Evolutionary conservation across 306 rosid species (phyloP).

Genomic region (Sicyos baderoa): DNA sequence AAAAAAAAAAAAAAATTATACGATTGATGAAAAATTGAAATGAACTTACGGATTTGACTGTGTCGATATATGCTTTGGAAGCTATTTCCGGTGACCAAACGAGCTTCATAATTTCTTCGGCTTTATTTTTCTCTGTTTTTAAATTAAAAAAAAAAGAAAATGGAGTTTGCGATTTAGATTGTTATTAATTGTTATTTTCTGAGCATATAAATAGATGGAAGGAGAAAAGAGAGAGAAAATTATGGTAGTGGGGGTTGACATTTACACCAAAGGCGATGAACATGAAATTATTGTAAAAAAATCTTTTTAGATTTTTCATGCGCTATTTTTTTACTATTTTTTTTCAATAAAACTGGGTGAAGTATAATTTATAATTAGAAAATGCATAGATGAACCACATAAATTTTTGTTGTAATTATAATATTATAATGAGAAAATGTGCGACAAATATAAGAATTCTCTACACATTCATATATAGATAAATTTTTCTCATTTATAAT

Average conservation of each 20-base stretch:
- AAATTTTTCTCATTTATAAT: too few relatives aligned
- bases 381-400: too few relatives aligned
- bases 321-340: neutral
- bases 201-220: conserved; percentile 6
- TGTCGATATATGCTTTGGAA: conserved; percentile 62
- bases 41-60: conserved; percentile 62
- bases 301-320: neutral
- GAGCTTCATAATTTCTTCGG: conserved; percentile 53
- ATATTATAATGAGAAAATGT: too few relatives aligned
- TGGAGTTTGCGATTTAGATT: neutral
- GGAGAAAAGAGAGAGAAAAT: neutral
- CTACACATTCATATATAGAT: too few relatives aligned
- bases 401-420: too few relatives aligned
- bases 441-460: too few relatives aligned
- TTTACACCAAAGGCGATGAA: conserved; percentile 6
- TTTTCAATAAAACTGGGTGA: too few relatives aligned
- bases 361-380: too few relatives aligned
- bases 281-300: neutral
- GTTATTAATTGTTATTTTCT: neutral
- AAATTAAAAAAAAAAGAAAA: too few relatives aligned
- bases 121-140: neutral
- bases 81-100: conserved; percentile 89
- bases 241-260: conserved; percentile 34
- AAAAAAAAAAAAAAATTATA: neutral
- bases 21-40: neutral